Evolutionary conservation across 202 grass and related monocot species (phyloP).

Genomic region (Panicum hallii): DNA sequence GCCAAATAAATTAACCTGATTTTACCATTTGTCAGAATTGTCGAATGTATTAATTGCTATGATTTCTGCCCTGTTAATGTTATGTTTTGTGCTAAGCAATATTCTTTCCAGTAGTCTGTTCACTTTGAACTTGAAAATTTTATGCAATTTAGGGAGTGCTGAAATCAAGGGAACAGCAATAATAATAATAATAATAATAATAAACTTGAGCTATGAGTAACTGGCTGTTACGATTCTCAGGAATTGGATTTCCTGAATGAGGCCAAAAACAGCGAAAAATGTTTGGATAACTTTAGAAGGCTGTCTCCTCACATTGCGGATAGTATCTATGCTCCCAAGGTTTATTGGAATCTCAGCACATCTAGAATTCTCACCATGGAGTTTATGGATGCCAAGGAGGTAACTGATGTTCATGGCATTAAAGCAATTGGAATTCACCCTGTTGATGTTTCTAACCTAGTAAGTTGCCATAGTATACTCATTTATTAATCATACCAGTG

Average conservation of each 20-base stretch:
- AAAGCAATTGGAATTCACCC: slow-evolving; percentile 67
- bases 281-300: slow-evolving; percentile 85
- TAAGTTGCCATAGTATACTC: slow-evolving; percentile 49
- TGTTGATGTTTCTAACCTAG: slow-evolving; percentile 90
- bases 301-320: slow-evolving; percentile 79
- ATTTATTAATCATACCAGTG: slow-evolving; percentile 4
- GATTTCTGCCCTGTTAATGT: not conserved
- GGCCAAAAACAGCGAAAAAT: slow-evolving; percentile 86
- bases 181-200: slow-evolving; percentile 25
- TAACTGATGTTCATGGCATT: slow-evolving; percentile 92
- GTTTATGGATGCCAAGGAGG: slow-evolving; percentile 89
- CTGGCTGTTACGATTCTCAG: slow-evolving; percentile 52
- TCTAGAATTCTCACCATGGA: slow-evolving; percentile 94
- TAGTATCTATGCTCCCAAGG: slow-evolving; percentile 84
- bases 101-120: slow-evolving; percentile 21
- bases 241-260: slow-evolving; percentile 92
- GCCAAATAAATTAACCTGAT: slow-evolving; percentile 30
- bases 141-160: slow-evolving; percentile 17
- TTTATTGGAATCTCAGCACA: slow-evolving; percentile 91
- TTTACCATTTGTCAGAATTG: not conserved
- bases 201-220: slow-evolving; percentile 26
- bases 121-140: slow-evolving; percentile 9
- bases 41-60: slow-evolving; percentile 32
- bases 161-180: not conserved
- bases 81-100: slow-evolving; percentile 24